phyloP scores from a whole-genome alignment of 1,284 basidiomycete genomes.

The Naganishia albida region DNA sequence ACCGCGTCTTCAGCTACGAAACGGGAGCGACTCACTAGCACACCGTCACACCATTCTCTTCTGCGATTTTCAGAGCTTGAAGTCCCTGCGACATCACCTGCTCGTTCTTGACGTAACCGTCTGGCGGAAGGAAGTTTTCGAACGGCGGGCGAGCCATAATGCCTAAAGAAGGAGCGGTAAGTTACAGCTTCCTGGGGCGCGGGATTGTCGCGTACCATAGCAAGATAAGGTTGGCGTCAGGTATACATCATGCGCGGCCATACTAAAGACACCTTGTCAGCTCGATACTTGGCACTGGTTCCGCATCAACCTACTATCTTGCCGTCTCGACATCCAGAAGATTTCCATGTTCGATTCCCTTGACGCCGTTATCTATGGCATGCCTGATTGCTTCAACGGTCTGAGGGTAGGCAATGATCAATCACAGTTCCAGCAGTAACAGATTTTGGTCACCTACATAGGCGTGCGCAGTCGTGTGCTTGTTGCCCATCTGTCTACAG shows the following conservation, averaged over 20 bases:
- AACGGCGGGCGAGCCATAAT: constrained; percentile 58
- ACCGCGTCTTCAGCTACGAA: constrained; percentile 21
- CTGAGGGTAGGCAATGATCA: constrained; percentile 46
- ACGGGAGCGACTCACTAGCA: constrained; percentile 21
- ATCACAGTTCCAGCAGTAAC: not conserved
- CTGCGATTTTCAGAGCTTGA: constrained; percentile 18
- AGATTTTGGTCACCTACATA: not conserved
- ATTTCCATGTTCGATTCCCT: constrained; percentile 59
- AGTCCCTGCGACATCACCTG: constrained; percentile 55
- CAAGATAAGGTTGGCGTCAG: constrained; percentile 58
- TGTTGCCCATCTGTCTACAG: constrained; percentile 56
- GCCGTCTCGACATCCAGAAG: constrained; percentile 47
- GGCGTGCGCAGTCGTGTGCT: constrained; percentile 45
- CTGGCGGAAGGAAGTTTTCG: constrained; percentile 55
- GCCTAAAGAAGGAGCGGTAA: not conserved
- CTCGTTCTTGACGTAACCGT: constrained; percentile 55
- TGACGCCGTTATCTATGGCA: constrained; percentile 54
- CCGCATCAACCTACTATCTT: constrained; percentile 36
- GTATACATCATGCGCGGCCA: constrained; percentile 55
- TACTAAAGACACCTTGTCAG: constrained; percentile 32
- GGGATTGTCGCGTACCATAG: constrained; percentile 43
- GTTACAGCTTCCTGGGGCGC: not conserved
- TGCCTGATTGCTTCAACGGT: constrained; percentile 55
- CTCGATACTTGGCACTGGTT: not conserved
- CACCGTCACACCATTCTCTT: constrained; percentile 26